These are phyloP conservation scores for Tolypocladium paradoxum DNA, from an alignment of 2,329 filamentous ascomycete species.

Conservation along the genomic window DNA sequence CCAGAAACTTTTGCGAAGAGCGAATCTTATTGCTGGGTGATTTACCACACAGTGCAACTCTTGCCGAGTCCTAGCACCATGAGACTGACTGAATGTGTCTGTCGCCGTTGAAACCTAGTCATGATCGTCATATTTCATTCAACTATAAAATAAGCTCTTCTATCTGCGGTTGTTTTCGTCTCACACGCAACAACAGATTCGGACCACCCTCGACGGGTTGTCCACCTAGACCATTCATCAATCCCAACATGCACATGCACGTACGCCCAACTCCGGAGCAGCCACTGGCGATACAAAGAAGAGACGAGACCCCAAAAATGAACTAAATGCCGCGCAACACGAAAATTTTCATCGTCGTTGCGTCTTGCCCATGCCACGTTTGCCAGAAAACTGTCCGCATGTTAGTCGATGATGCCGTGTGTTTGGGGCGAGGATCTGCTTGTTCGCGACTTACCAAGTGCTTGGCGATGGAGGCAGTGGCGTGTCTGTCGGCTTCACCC, in stretches of 20 bases:
- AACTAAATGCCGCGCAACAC: background rate
- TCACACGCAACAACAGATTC: background rate
- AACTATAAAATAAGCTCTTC: background rate
- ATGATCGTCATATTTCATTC: background rate
- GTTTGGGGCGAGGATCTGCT: background rate
- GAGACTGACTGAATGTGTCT: background rate
- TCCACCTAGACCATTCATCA: background rate
- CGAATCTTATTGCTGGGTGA: background rate
- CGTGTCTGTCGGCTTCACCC: slow-evolving; percentile 92
- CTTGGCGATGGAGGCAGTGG: slow-evolving; percentile 69
- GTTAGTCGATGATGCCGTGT: slow-evolving; percentile 18
- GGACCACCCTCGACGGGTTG: background rate
- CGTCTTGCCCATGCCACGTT: slow-evolving; percentile 89
- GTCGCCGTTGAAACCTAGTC: background rate
- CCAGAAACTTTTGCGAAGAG: background rate
- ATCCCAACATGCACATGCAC: slow-evolving; percentile 1
- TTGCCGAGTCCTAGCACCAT: background rate
- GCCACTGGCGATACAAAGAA: slow-evolving; percentile 12
- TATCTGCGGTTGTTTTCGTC: background rate
- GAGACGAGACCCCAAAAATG: slow-evolving; percentile 2
- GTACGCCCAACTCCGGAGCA: slow-evolving; percentile 20
- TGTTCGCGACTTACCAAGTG: slow-evolving; percentile 61
- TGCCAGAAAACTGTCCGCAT: slow-evolving; percentile 62
- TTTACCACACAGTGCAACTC: background rate
- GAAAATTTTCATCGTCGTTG: slow-evolving; percentile 46